These are phyloP conservation scores for Polyplosphaeria fusca DNA, from an alignment of 495 filamentous ascomycete species.

Conservation along the genomic window DNA sequence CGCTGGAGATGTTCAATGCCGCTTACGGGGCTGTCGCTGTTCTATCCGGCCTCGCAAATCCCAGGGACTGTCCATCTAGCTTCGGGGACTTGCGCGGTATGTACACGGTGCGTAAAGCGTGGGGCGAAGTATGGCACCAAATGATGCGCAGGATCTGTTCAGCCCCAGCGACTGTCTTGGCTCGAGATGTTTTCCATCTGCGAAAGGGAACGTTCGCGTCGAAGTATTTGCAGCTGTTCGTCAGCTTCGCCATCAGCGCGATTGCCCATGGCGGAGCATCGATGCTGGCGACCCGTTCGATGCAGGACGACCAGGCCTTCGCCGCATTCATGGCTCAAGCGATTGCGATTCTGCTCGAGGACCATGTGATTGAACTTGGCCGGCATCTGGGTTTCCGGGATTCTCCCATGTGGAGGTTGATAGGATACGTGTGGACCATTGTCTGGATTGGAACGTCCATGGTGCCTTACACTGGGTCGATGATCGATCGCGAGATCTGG, in stretches of 20 bases:
- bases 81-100: constrained; percentile 12
- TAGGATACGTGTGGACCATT: constrained; percentile 15
- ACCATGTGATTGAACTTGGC: constrained; percentile 17
- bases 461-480: neutral
- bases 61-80: constrained; percentile 13
- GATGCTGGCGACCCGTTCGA: neutral
- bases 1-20: constrained; percentile 8
- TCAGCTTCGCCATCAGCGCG: constrained; percentile 9
- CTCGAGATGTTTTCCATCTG: constrained; percentile 15
- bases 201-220: constrained; percentile 19
- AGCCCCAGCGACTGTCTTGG: neutral
- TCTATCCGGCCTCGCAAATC: neutral
- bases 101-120: constrained; percentile 15
- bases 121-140: constrained; percentile 26
- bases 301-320: neutral
- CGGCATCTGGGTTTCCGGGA: constrained; percentile 4
- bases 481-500: constrained; percentile 1
- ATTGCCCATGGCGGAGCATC: neutral
- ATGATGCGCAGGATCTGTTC: constrained; percentile 11
- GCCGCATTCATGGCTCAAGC: constrained; percentile 12
- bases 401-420: neutral
- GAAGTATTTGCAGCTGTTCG: constrained; percentile 21
- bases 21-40: constrained; percentile 3
- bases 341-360: constrained; percentile 15
- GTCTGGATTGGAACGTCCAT: constrained; percentile 12